phyloP scores from a whole-genome alignment of 129 eudicot genomes.

The Escallonia rubra region DNA sequence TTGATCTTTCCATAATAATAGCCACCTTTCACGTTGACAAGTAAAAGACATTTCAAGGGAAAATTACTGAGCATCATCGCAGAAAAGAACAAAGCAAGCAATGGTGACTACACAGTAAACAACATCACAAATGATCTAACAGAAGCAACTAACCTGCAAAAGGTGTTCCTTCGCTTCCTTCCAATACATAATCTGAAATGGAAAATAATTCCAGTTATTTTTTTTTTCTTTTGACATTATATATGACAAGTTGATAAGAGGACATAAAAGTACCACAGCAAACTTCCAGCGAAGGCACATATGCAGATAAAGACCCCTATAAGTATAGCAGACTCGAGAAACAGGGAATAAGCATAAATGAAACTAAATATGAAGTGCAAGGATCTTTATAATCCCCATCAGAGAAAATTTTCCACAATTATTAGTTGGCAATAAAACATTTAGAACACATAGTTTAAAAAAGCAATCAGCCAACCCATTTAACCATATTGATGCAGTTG shows the following conservation, averaged over 20 bases:
- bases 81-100: not conserved
- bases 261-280: too few relatives aligned
- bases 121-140: not conserved
- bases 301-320: not conserved
- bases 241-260: too few relatives aligned
- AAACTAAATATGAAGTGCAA: not conserved
- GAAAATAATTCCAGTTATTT: not conserved
- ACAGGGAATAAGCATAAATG: not conserved
- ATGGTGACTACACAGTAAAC: not conserved
- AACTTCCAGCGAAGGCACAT: not conserved
- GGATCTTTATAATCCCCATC: not conserved
- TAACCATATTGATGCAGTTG: too few relatives aligned
- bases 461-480: too few relatives aligned
- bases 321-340: not conserved
- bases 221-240: too few relatives aligned
- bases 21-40: conserved; percentile 54
- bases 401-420: too few relatives aligned
- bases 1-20: conserved; percentile 93
- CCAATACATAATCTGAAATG: conserved; percentile 86
- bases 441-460: too few relatives aligned
- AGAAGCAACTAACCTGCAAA: conserved; percentile 66
- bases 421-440: too few relatives aligned
- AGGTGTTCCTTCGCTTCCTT: conserved; percentile 95
- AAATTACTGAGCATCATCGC: not conserved
- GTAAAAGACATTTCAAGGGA: not conserved